These are phyloP conservation scores for Blastocystis hominis DNA, from an alignment of 352 stramenopile genomes.

Conservation along the genomic window DNA sequence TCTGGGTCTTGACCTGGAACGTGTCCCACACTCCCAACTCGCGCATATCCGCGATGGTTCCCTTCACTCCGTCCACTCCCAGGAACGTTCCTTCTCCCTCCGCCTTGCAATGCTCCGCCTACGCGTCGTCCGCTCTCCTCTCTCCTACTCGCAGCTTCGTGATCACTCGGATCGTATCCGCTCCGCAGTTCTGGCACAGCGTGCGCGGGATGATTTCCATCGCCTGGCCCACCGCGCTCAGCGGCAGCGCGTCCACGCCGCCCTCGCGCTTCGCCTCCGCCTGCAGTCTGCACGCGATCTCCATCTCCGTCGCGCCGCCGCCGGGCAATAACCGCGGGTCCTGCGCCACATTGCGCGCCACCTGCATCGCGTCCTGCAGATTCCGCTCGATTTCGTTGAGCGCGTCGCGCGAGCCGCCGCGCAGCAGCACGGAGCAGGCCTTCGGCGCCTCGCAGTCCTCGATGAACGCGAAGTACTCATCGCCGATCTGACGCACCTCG, in stretches of 20 bases:
- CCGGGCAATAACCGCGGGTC: conserved; percentile 87
- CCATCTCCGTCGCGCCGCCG: conserved; percentile 95
- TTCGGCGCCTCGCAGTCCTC: conserved; percentile 94
- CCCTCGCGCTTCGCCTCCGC: conserved; percentile 79
- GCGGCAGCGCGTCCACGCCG: conserved; percentile 90
- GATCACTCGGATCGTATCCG: conserved; percentile 92
- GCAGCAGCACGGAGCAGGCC: conserved; percentile 92
- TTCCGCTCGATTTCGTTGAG: conserved; percentile 99
- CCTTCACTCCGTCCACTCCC: conserved; percentile 73
- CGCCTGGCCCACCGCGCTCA: conserved; percentile 87
- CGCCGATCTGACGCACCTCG: conserved; percentile 84
- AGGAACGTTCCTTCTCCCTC: conserved; percentile 70
- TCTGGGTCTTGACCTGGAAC: conserved; percentile 98
- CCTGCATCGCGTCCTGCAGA: conserved; percentile 96
- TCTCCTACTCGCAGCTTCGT: conserved; percentile 77
- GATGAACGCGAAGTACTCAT: conserved; percentile 97
- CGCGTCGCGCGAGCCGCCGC: conserved; percentile 95
- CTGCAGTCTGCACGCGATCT: conserved; percentile 75
- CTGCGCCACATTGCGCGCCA: conserved; percentile 96
- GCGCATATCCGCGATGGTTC: conserved; percentile 83
- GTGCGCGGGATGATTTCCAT: conserved; percentile 98
- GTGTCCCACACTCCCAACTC: conserved; percentile 94
- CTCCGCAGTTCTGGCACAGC: conserved; percentile 95
- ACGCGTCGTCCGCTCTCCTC: neutral
- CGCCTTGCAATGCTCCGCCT: conserved; percentile 62